Conservation (phyloP, 495 filamentous ascomycete species). For the Platismatia glauca region DNA sequence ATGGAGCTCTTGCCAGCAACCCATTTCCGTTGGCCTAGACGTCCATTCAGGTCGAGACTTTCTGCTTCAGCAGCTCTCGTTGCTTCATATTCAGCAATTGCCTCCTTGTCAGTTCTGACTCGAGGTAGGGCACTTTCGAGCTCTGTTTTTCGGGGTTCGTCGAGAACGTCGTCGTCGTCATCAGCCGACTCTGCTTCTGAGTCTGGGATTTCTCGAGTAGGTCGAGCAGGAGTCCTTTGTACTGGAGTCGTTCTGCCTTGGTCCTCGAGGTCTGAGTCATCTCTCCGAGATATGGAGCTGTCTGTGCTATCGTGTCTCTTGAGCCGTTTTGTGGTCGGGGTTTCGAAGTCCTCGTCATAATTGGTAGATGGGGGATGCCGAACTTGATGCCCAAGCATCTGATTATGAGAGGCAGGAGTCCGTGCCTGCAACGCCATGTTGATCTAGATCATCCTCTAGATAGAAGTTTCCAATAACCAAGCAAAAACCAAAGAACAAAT, state of each 20-base stretch:
- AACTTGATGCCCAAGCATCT: slow-evolving; percentile 31
- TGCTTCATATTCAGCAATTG: slow-evolving; percentile 73
- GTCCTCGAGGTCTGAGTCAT: slow-evolving; percentile 10
- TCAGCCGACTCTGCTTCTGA: slow-evolving; percentile 34
- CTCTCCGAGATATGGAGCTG: slow-evolving; percentile 22
- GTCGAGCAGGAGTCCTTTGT: slow-evolving; percentile 10
- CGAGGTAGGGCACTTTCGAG: slow-evolving; percentile 68
- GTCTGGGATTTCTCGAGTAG: slow-evolving; percentile 25
- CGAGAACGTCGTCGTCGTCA: slow-evolving; percentile 27
- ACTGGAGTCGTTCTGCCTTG: slow-evolving; percentile 8
- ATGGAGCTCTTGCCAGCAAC: slow-evolving; percentile 68
- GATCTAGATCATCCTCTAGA: neutral
- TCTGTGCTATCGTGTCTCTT: slow-evolving; percentile 32
- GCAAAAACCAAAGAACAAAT: neutral
- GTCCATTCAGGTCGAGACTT: slow-evolving; percentile 34
- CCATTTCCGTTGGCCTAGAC: slow-evolving; percentile 50
- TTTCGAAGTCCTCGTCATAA: slow-evolving; percentile 27
- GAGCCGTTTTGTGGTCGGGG: slow-evolving; percentile 30
- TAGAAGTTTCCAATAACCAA: too few relatives aligned
- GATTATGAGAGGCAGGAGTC: slow-evolving; percentile 23
- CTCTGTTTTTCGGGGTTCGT: slow-evolving; percentile 48
- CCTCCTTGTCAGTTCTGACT: slow-evolving; percentile 56
- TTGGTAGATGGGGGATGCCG: slow-evolving; percentile 33
- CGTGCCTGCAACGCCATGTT: slow-evolving; percentile 24
- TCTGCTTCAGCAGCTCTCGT: slow-evolving; percentile 38